phyloP scores from a whole-genome alignment of 495 filamentous ascomycete species.

The Usnea hakonensis region DNA sequence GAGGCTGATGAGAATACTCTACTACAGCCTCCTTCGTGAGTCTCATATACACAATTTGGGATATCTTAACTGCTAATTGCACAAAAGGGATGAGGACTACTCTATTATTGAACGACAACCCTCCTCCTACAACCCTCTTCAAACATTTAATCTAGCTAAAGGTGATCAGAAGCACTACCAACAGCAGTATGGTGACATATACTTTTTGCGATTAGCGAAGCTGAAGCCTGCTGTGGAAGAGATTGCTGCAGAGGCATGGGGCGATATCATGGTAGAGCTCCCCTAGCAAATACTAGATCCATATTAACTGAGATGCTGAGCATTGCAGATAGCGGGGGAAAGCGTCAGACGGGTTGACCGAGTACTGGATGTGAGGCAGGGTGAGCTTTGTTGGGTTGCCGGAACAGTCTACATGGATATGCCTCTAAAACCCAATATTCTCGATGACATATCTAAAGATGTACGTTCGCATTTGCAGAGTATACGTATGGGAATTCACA shows the following conservation, averaged over 20 bases:
- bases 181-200: conserved; percentile 96
- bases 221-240: conserved; percentile 78
- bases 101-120: conserved; percentile 37
- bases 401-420: conserved; percentile 97
- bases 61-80: conserved; percentile 2
- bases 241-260: conserved; percentile 68
- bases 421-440: conserved; percentile 91
- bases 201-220: conserved; percentile 82
- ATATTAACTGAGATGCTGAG: conserved; percentile 9
- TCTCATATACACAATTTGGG: not conserved
- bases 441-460: conserved; percentile 91
- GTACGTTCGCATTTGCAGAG: conserved; percentile 41
- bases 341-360: conserved; percentile 65
- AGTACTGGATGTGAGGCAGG: conserved; percentile 92
- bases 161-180: conserved; percentile 68
- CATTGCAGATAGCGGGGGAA: conserved; percentile 63
- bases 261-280: conserved; percentile 51
- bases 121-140: conserved; percentile 67
- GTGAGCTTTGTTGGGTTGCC: conserved; percentile 88
- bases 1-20: conserved; percentile 6
- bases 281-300: not conserved
- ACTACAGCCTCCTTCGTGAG: conserved; percentile 16
- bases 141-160: conserved; percentile 63
- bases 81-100: conserved; percentile 37
- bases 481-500: conserved; percentile 1